Percentiles rank a stretch among this genome's conserved stretches.
Evolutionary conservation across 768 basidiomycete species (phyloP).

Genomic region (Leccinellum rugosiceps): DNA sequence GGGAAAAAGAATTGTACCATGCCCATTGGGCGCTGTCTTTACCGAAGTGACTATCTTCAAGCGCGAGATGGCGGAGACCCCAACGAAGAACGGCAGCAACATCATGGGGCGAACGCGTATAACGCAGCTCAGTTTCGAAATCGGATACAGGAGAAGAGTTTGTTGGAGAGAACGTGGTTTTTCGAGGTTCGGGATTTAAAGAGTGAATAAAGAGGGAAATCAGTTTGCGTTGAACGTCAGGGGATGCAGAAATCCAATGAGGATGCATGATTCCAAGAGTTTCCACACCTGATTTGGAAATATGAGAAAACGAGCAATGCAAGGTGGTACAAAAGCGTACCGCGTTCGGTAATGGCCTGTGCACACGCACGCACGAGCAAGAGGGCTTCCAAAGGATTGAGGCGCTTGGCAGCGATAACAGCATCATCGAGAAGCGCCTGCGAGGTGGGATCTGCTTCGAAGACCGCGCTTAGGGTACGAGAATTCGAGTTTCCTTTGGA

Average conservation of each 20-base stretch:
- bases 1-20: slow-evolving; percentile 68
- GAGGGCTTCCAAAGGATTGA: slow-evolving; percentile 63
- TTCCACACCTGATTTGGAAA: slow-evolving; percentile 56
- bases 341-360: slow-evolving; percentile 60
- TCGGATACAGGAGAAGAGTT: slow-evolving; percentile 43
- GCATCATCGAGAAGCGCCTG: slow-evolving; percentile 47
- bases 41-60: slow-evolving; percentile 60
- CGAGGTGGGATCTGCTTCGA: slow-evolving; percentile 56
- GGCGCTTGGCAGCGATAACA: slow-evolving; percentile 52
- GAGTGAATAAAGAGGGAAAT: slow-evolving; percentile 71
- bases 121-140: slow-evolving; percentile 65
- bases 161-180: slow-evolving; percentile 50
- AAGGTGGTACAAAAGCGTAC: slow-evolving; percentile 36
- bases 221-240: slow-evolving; percentile 61
- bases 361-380: slow-evolving; percentile 65
- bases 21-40: slow-evolving; percentile 48
- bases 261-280: slow-evolving; percentile 83
- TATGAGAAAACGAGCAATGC: slow-evolving; percentile 4
- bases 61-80: slow-evolving; percentile 70
- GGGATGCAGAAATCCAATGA: slow-evolving; percentile 77
- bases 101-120: slow-evolving; percentile 68
- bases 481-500: slow-evolving; percentile 46
- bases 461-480: slow-evolving; percentile 52
- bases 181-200: slow-evolving; percentile 44
- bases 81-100: slow-evolving; percentile 79